phyloP scores from a whole-genome alignment of 208 protist genomes.

The Kentomonas sorsogonicus region DNA sequence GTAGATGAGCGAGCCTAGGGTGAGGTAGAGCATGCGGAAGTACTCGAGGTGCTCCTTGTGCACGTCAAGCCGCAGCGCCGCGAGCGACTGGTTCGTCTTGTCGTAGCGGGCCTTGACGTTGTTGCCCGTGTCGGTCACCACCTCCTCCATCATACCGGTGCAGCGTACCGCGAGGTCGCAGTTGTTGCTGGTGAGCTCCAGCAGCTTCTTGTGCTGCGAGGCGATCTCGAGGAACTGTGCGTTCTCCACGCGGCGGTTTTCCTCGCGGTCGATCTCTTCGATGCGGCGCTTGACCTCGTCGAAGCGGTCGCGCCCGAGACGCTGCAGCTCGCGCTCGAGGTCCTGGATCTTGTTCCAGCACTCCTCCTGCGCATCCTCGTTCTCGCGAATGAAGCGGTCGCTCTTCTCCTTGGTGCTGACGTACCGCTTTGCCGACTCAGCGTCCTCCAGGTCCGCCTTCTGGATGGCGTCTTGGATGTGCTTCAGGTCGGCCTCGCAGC shows the following conservation, averaged over 20 bases:
- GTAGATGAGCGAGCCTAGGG: slow-evolving; percentile 67
- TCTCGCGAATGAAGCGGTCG: slow-evolving; percentile 57
- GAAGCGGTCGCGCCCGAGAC: slow-evolving; percentile 71
- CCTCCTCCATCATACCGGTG: slow-evolving; percentile 68
- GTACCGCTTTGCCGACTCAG: slow-evolving; percentile 73
- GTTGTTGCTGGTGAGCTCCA: slow-evolving; percentile 81
- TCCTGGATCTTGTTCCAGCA: slow-evolving; percentile 77
- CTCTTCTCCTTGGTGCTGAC: slow-evolving; percentile 65
- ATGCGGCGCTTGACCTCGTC: slow-evolving; percentile 83
- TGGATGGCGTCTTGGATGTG: slow-evolving; percentile 75
- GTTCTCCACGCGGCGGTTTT: slow-evolving; percentile 77
- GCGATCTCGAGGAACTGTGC: slow-evolving; percentile 73
- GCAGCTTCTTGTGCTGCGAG: slow-evolving; percentile 77
- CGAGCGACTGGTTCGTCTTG: slow-evolving; percentile 65
- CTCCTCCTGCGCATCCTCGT: slow-evolving; percentile 74
- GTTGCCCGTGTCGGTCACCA: slow-evolving; percentile 61
- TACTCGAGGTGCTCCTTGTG: slow-evolving; percentile 82
- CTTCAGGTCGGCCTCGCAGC: slow-evolving; percentile 68
- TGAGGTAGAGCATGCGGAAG: slow-evolving; percentile 76
- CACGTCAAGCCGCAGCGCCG: slow-evolving; percentile 59
- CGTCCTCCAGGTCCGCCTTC: slow-evolving; percentile 75
- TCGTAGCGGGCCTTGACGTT: slow-evolving; percentile 70
- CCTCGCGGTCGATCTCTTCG: slow-evolving; percentile 78
- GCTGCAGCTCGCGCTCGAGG: slow-evolving; percentile 68
- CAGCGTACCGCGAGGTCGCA: slow-evolving; percentile 66